A percentile compares a stretch with the other conserved stretches of the same genome.
phyloP scores from a whole-genome alignment of 768 basidiomycete genomes.

The Porphyrellus cyaneotinctus region DNA sequence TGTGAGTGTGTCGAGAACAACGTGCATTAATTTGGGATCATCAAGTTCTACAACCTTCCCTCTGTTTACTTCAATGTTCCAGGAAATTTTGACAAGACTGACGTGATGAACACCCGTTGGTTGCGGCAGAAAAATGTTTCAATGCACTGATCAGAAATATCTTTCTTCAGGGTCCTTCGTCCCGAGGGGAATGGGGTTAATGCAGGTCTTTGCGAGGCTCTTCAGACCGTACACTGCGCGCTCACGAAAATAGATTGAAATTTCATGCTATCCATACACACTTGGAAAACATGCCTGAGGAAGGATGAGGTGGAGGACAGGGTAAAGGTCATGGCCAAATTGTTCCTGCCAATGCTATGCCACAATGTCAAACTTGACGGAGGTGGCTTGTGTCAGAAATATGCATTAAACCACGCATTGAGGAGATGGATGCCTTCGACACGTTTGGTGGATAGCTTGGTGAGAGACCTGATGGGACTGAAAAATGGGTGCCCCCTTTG shows the following conservation, averaged over 20 bases:
- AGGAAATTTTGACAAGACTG: conserved; percentile 55
- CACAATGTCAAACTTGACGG: conserved; percentile 12
- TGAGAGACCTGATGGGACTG: conserved; percentile 63
- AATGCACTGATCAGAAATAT: conserved; percentile 52
- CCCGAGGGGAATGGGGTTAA: conserved; percentile 83
- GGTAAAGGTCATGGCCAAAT: conserved; percentile 86
- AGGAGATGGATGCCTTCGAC: conserved; percentile 63
- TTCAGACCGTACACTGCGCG: conserved; percentile 90
- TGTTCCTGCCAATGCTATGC: conserved; percentile 78
- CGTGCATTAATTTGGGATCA: conserved; percentile 81
- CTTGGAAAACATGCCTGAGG: too few species aligned
- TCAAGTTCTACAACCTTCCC: conserved; percentile 65
- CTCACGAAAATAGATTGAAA: conserved; percentile 44
- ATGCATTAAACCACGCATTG: conserved; percentile 75
- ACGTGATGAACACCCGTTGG: not conserved
- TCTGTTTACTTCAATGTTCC: conserved; percentile 61
- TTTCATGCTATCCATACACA: too few species aligned
- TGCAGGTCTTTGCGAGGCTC: conserved; percentile 88
- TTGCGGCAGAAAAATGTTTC: not conserved
- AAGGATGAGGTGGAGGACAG: too few species aligned
- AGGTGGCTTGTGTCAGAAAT: conserved; percentile 20
- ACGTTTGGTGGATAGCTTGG: conserved; percentile 65
- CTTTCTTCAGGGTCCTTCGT: conserved; percentile 68
- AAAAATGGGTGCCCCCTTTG: conserved; percentile 64
- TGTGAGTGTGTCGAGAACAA: conserved; percentile 78